A percentile compares a stretch with the other conserved stretches of the same genome.
Evolutionary conservation across 768 basidiomycete genomes (phyloP).

Genomic region (Xerocomus potaroensis): DNA sequence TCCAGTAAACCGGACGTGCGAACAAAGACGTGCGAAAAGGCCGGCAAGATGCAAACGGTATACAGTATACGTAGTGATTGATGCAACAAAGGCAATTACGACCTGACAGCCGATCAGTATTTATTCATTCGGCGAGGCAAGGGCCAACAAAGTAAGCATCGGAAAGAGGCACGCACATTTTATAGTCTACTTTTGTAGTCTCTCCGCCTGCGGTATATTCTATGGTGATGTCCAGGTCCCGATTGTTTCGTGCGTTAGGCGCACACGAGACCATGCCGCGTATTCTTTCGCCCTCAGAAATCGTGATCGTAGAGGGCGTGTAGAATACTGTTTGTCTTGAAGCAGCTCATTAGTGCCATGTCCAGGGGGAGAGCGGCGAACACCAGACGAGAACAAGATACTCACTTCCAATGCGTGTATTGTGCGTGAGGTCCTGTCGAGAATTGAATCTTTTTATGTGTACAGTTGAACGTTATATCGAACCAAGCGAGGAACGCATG

Average conservation of each 20-base stretch:
- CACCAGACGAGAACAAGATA: slow-evolving; percentile 13
- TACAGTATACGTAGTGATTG: slow-evolving; percentile 5
- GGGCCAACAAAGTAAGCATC: slow-evolving; percentile 7
- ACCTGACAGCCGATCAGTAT: slow-evolving; percentile 73
- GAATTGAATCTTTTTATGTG: slow-evolving; percentile 93
- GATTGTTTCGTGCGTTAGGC: slow-evolving; percentile 89
- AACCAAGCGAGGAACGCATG: slow-evolving; percentile 99
- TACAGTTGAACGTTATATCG: slow-evolving; percentile 92
- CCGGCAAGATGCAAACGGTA: slow-evolving; percentile 7
- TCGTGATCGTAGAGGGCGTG: slow-evolving; percentile 71
- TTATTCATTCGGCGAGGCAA: slow-evolving; percentile 15
- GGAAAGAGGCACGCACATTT: slow-evolving; percentile 68
- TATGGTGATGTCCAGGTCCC: slow-evolving; percentile 90
- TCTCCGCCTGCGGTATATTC: slow-evolving; percentile 51
- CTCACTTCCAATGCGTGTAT: slow-evolving; percentile 96
- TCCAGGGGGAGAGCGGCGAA: neutral
- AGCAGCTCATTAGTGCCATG: neutral
- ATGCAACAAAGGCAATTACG: slow-evolving; percentile 40
- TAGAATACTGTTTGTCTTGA: slow-evolving; percentile 96
- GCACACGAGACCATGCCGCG: slow-evolving; percentile 69
- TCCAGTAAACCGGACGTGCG: slow-evolving; percentile 3
- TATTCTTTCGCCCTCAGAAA: slow-evolving; percentile 69
- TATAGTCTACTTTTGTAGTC: slow-evolving; percentile 53
- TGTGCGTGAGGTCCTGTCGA: slow-evolving; percentile 97
- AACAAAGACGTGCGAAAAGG: neutral